Conservation (phyloP, 139 green algal genomes). For the Dunaliella primolecta region DNA sequence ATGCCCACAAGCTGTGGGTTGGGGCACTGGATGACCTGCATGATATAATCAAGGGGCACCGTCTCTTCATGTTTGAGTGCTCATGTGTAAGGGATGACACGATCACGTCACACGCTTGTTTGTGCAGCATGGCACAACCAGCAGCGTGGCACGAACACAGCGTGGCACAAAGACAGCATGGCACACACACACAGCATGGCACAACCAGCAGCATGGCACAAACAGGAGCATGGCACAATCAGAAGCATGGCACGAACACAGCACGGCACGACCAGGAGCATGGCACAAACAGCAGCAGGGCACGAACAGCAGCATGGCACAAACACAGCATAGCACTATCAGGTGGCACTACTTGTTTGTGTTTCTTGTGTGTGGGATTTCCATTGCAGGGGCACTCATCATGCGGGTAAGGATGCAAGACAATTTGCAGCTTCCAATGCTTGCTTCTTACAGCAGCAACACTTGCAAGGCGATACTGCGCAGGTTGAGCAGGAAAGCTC, state of each 20-base stretch:
- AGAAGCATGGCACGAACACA: neutral
- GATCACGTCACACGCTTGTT: neutral
- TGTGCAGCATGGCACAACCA: too few relatives aligned
- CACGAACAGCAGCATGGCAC: neutral
- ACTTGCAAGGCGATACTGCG: too few relatives aligned
- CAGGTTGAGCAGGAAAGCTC: too few relatives aligned
- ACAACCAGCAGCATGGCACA: neutral
- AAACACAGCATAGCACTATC: neutral
- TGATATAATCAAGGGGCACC: too few relatives aligned
- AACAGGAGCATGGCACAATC: neutral
- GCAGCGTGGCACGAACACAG: neutral
- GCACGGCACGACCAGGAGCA: neutral
- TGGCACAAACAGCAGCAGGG: neutral
- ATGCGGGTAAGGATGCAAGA: too few relatives aligned
- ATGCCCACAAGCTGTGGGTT: neutral
- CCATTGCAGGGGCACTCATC: too few relatives aligned
- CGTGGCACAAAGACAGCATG: neutral
- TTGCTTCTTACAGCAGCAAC: too few relatives aligned
- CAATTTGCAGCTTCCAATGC: too few relatives aligned
- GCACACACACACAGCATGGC: neutral
- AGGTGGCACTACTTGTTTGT: too few relatives aligned
- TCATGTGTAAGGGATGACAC: too few relatives aligned
- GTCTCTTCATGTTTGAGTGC: neutral
- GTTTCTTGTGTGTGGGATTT: too few relatives aligned
- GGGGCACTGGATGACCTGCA: neutral